Conservation (phyloP, 345 rosid genomes). For the Eutrema heterophyllum region DNA sequence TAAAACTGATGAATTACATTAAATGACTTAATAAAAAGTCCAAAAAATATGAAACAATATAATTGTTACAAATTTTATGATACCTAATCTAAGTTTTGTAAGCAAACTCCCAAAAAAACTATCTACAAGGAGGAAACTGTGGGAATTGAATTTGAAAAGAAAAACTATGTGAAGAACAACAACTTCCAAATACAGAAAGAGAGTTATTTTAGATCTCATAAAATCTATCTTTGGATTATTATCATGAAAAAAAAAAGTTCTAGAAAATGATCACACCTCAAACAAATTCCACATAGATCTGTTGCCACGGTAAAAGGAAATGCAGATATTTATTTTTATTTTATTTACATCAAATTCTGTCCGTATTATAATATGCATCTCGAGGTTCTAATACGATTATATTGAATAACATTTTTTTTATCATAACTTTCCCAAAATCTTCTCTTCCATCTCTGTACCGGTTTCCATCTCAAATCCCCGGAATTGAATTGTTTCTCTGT, state of each 20-base stretch:
- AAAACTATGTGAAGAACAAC: background rate
- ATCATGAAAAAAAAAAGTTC: background rate
- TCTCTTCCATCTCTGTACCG: slow-evolving; percentile 16
- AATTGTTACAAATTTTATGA: background rate
- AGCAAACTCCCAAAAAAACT: background rate
- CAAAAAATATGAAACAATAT: background rate
- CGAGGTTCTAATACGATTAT: slow-evolving; percentile 21
- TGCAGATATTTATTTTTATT: background rate
- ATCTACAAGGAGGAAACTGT: background rate
- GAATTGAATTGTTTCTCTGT: slow-evolving; percentile 27
- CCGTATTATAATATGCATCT: slow-evolving; percentile 24
- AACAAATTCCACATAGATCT: background rate
- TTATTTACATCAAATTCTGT: background rate
- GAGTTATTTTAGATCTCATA: background rate
- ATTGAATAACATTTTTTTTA: background rate
- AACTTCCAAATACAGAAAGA: background rate
- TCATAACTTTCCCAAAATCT: slow-evolving; percentile 19
- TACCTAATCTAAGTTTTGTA: background rate
- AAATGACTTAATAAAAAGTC: background rate
- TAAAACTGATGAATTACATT: background rate
- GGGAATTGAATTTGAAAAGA: background rate
- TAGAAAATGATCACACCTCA: background rate
- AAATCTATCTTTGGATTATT: background rate
- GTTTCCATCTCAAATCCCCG: slow-evolving; percentile 33
- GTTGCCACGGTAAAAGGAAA: background rate